phyloP scores from a whole-genome alignment of 2,329 filamentous ascomycete species.

The Calonectria naviculata region DNA sequence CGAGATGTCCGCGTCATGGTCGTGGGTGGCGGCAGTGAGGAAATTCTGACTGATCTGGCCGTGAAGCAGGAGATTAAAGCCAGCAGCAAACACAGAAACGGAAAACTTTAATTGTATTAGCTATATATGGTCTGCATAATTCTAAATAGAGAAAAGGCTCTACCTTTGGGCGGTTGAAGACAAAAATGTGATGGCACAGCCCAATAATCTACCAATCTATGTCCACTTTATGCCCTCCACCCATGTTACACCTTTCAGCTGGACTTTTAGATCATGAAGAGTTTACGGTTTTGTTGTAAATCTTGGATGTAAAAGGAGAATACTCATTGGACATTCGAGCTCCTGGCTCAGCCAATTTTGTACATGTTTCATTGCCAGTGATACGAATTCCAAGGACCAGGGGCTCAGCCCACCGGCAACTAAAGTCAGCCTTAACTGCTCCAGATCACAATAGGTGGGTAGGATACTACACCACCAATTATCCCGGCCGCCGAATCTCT shows the following conservation, averaged over 20 bases:
- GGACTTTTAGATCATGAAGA: no score
- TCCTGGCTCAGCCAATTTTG: not conserved
- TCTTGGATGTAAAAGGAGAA: not conserved
- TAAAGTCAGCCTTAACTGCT: not conserved
- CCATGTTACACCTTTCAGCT: no score
- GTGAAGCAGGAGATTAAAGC: slow-evolving; percentile 57
- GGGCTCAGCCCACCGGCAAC: not conserved
- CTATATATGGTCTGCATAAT: not conserved
- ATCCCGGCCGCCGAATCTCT: not conserved
- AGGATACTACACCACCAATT: not conserved
- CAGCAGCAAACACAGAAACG: not conserved
- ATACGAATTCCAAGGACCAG: not conserved
- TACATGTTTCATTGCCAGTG: not conserved
- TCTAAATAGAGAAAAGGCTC: not conserved
- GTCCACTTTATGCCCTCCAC: no score
- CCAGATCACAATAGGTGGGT: not conserved
- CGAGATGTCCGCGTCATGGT: slow-evolving; percentile 61
- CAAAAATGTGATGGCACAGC: no score
- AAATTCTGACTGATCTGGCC: slow-evolving; percentile 63
- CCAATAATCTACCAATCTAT: no score
- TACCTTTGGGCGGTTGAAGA: not conserved
- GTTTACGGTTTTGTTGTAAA: no score
- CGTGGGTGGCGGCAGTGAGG: slow-evolving; percentile 65
- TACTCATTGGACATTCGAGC: no score
- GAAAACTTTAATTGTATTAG: not conserved